Evolutionary conservation across 164 flowering plant genomes (phyloP).

Genomic region (Amborella trichopoda): DNA sequence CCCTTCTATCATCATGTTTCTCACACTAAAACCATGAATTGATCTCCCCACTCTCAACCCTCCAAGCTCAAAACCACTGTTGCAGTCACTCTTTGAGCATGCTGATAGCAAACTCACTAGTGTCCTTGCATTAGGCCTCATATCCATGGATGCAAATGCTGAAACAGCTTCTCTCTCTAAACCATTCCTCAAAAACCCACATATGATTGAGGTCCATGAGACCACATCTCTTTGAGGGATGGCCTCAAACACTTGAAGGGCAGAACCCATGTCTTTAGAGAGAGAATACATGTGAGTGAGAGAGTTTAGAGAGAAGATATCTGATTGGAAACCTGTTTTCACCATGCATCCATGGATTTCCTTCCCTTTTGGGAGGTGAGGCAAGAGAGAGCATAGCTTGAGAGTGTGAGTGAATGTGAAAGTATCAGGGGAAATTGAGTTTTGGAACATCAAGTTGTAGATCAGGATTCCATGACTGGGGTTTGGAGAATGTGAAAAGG

Average conservation of each 20-base stretch:
- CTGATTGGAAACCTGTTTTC: too few relatives aligned
- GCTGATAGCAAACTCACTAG: constrained; percentile 31
- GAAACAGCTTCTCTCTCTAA: constrained; percentile 26
- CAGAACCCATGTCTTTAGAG: constrained; percentile 19
- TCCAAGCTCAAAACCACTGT: constrained; percentile 30
- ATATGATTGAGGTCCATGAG: constrained; percentile 45
- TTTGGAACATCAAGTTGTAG: too few relatives aligned
- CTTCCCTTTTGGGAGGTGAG: too few relatives aligned
- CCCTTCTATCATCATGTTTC: constrained; percentile 13
- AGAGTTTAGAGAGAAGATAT: too few relatives aligned
- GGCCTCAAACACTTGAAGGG: constrained; percentile 26
- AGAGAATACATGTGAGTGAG: constrained; percentile 35
- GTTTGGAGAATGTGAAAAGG: too few relatives aligned
- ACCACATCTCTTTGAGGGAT: constrained; percentile 26
- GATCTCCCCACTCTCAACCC: constrained; percentile 33
- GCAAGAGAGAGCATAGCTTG: too few relatives aligned
- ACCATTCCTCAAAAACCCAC: constrained; percentile 30
- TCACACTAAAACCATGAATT: constrained; percentile 24
- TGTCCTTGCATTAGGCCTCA: constrained; percentile 25
- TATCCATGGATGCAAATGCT: constrained; percentile 23
- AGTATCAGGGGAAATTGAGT: too few relatives aligned
- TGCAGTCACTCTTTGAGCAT: too few relatives aligned
- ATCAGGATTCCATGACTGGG: too few relatives aligned
- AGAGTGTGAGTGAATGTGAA: too few relatives aligned
- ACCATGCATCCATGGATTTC: too few relatives aligned